Percentiles rank a stretch among this genome's conserved stretches.
phyloP scores from a whole-genome alignment of 2,329 filamentous ascomycete species.

The Fusarium mundagurra region DNA sequence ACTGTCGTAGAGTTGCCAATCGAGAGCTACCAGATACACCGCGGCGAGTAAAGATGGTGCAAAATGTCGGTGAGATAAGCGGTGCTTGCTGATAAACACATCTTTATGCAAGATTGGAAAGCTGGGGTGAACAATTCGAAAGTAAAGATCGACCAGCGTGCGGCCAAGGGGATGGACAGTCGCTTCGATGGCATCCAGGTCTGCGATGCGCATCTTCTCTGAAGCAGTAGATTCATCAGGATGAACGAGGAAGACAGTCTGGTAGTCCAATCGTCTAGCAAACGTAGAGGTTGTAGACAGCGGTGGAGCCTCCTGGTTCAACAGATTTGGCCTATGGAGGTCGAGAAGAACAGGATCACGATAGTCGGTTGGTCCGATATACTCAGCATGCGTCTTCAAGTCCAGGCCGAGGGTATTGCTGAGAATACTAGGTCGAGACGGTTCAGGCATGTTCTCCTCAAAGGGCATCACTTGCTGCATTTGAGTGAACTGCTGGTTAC shows the following conservation, averaged over 20 bases:
- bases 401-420: constrained; percentile 63
- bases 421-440: constrained; percentile 46
- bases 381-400: constrained; percentile 67
- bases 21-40: constrained; percentile 69
- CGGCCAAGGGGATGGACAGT: constrained; percentile 71
- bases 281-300: constrained; percentile 29
- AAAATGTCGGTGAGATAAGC: constrained; percentile 65
- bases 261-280: constrained; percentile 48
- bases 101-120: constrained; percentile 69
- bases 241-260: constrained; percentile 50
- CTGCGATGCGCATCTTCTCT: constrained; percentile 53
- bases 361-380: constrained; percentile 68
- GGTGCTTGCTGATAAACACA: constrained; percentile 70
- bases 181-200: constrained; percentile 65
- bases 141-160: constrained; percentile 73
- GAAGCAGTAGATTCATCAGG: constrained; percentile 49
- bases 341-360: constrained; percentile 67
- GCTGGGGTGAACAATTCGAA: constrained; percentile 67
- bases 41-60: constrained; percentile 68
- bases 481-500: constrained; percentile 28
- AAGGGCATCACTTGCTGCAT: constrained; percentile 25
- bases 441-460: constrained; percentile 27
- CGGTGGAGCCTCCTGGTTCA: constrained; percentile 18
- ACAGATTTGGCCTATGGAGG: constrained; percentile 62
- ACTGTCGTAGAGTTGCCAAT: constrained; percentile 69